These are phyloP conservation scores for Corymbia citriodora DNA, from an alignment of 441 rosid genomes.

Conservation along the genomic window DNA sequence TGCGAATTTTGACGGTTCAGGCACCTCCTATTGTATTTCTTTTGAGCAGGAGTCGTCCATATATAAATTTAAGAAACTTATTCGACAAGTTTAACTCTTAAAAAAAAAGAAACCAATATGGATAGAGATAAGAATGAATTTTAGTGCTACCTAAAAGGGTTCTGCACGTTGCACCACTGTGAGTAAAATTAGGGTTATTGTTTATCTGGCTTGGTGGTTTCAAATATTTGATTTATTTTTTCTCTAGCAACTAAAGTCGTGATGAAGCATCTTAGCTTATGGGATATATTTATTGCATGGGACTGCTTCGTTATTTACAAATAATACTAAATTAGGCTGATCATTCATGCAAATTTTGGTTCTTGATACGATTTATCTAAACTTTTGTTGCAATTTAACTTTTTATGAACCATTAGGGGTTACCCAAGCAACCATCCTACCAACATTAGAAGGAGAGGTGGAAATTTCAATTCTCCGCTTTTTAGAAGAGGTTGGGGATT, in stretches of 20 bases:
- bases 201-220: neutral
- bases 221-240: neutral
- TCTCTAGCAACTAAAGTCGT: neutral
- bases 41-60: neutral
- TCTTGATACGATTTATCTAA: neutral
- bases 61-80: neutral
- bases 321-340: neutral
- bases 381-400: neutral
- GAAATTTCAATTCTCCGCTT: no score
- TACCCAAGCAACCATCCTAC: no score
- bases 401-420: neutral
- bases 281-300: no score
- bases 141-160: neutral
- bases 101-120: neutral
- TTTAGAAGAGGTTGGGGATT: no score
- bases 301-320: no score
- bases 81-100: neutral
- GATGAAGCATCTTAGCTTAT: neutral
- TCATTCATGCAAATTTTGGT: neutral
- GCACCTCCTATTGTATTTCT: neutral
- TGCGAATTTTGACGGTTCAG: neutral
- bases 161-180: fast-evolving
- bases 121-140: neutral
- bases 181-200: neutral
- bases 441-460: no score